Evolutionary conservation across 768 basidiomycete species (phyloP).

Genomic region (Postia placenta): DNA sequence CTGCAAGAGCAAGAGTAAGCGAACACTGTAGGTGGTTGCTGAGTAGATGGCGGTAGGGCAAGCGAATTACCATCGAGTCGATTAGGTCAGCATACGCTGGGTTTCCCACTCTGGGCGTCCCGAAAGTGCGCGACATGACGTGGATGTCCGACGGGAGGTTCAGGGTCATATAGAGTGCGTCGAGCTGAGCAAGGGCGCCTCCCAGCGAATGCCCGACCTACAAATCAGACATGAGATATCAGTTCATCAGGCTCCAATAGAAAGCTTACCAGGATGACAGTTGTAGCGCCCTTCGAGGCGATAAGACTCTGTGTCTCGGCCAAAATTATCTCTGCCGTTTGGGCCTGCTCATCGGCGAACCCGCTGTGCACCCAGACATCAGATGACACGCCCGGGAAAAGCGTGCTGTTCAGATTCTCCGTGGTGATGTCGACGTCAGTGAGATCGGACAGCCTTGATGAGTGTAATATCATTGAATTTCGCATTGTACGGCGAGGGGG

Average conservation of each 20-base stretch:
- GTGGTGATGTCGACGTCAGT: conserved; percentile 42
- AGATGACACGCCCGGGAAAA: conserved; percentile 50
- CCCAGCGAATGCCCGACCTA: conserved; percentile 29
- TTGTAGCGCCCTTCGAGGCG: conserved; percentile 28
- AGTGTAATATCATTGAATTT: neutral
- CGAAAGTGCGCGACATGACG: conserved; percentile 42
- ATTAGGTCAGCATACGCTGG: conserved; percentile 30
- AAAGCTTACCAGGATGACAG: conserved; percentile 34
- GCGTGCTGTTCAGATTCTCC: conserved; percentile 32
- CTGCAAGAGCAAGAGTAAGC: conserved; percentile 5
- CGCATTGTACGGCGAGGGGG: neutral
- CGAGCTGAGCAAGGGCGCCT: conserved; percentile 25
- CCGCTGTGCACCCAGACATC: conserved; percentile 45
- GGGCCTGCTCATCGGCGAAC: conserved; percentile 45
- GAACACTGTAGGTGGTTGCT: neutral
- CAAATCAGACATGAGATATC: neutral
- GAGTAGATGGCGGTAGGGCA: neutral
- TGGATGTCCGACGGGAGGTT: conserved; percentile 23
- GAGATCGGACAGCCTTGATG: conserved; percentile 32
- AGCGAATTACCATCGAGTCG: conserved; percentile 33
- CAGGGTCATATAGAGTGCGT: conserved; percentile 23
- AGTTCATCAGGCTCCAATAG: no score
- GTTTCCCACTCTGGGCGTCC: conserved; percentile 49
- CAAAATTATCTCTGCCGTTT: conserved; percentile 40
- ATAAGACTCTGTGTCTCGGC: conserved; percentile 37